Evolutionary conservation across 371 early-diverging fungal genomes (phyloP), one percentile per base, ranked within the genome.

Genomic region (Mucor plumbeus): DNA sequence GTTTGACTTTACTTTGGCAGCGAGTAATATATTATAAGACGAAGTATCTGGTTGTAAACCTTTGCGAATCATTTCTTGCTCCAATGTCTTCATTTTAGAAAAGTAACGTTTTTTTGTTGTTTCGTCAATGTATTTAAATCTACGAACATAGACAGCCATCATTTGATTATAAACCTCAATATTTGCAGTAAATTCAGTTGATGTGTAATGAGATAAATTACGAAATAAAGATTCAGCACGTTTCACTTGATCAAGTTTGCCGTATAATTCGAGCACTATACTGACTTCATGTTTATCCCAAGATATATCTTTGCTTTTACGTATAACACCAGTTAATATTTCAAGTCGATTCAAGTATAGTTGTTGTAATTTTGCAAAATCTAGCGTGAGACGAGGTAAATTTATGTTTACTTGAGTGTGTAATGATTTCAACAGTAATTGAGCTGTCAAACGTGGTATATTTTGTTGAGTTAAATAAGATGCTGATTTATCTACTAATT

Each of bases 171-270:
- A 80, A 5, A 71, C 66, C 8, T 67, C 61, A 5, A 64, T 19
- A 5, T 64, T 70, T 4, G 63, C 50, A 14, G 63, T 47, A 13
- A 64, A 68, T 5, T 21, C 48, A 13, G 65, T 17, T 33, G 48
- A 17, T 38, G 73, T 74, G 44, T 77, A 75, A 6, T 48, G 40
- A 3, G 64, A 17, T 47, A 73, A 44, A 31, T 70, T 68, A 14
- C 76, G 63, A 61, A 77, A 75, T 14, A 77, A 55, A 5, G 69
- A 61, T 33, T 80, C 80, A 36, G 72, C 80, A 21, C 72, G 62
- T 13, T 68, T 67, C 3, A 72, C 19, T 21, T 64, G 70, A 60
- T 72, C 71, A 1, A 80, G 39, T 47, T 63, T 61, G 26, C 75
- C 80, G 38, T 72, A 72, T 1, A 76, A 7, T 26, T 80, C 74